Base-by-base conservation (phyloP, 2,329 filamentous ascomycete species). In the Fusarium continuum region DNA sequence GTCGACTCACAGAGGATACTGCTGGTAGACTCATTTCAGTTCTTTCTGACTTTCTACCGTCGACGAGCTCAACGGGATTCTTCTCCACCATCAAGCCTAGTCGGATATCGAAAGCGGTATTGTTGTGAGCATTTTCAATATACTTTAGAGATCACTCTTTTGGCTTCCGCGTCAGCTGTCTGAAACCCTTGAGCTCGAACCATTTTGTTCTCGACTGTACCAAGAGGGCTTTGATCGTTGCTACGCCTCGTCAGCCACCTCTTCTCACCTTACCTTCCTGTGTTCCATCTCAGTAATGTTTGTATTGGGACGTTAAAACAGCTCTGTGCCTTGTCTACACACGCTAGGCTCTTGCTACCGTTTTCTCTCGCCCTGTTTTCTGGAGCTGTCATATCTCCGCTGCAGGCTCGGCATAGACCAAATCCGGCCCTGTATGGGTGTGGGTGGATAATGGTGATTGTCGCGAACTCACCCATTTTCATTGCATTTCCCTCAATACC, bases 401-500 rank as follows among this genome's bases (percentile, higher is more conserved):
- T 64, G 49, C 53, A 65, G 44, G 26, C 50, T 61, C 43, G 51
- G 35, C 50, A 65, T 34, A 56, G 49, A 46, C 65, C 67, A 60
- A 65, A 70, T 70, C 67, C 67, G 67, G 67, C 55, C 58, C 46
- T 48, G 26, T 40, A 49, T 68, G 62, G 54, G 45, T 32, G 57
- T 53, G 49, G 28, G 58, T 52, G 50, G 56, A 40, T 29, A 16
- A 8, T 14, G 40, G 31, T 41, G 19, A 20, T 31, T 19, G 36
- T 46, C 51, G 32, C 55, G 34, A 59, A 19, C 49, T 44, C 46
- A 26, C 20, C 43, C 46, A 46, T 31, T 53, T 52, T 32, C 55
- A 38, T 45, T 35, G 25, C 36, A 40, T 32, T 59, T 55, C 54
- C 32, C 52, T 26, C 53, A 45, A 25, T 56, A 39, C 51, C n/a